Evolutionary conservation across 352 stramenopile species (phyloP).

Genomic region (Pythium folliculosum): DNA sequence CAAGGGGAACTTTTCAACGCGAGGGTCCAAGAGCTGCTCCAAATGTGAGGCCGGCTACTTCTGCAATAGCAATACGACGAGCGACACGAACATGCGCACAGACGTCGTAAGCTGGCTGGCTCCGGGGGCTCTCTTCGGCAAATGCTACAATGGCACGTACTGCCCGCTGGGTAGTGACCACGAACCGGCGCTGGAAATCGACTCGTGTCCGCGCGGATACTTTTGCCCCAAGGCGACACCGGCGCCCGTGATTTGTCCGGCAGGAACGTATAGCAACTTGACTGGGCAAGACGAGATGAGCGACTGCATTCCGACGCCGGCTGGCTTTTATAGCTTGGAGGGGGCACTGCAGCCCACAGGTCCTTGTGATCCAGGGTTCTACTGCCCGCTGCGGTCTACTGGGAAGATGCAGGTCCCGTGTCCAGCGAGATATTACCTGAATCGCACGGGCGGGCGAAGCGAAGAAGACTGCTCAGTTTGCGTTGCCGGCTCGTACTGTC

Average conservation of each 20-base stretch:
- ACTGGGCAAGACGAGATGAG: conserved; percentile 71
- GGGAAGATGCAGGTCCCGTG: conserved; percentile 76
- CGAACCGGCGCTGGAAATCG: conserved; percentile 65
- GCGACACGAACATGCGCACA: conserved; percentile 57
- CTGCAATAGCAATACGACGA: conserved; percentile 73
- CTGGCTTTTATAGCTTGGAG: conserved; percentile 69
- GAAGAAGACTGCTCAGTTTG: conserved; percentile 80
- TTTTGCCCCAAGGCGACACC: conserved; percentile 78
- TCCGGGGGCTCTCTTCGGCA: conserved; percentile 61
- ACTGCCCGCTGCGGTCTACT: conserved; percentile 77
- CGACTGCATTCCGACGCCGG: conserved; percentile 74
- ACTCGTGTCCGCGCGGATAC: conserved; percentile 81
- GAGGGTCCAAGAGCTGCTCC: conserved; percentile 56
- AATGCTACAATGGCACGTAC: conserved; percentile 89
- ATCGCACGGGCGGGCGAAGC: conserved; percentile 51
- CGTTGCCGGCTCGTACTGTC: conserved; percentile 68
- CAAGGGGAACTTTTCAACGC: conserved; percentile 60
- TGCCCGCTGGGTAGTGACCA: conserved; percentile 67
- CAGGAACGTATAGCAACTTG: conserved; percentile 85
- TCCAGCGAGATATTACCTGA: conserved; percentile 76
- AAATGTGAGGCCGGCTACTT: conserved; percentile 77
- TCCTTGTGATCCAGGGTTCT: conserved; percentile 74
- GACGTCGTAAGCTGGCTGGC: conserved; percentile 56
- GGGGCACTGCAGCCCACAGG: conserved; percentile 60
- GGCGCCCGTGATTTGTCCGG: conserved; percentile 70